Evolutionary conservation across 805 yeast species (phyloP).

Genomic region (Brettanomyces custersianus): DNA sequence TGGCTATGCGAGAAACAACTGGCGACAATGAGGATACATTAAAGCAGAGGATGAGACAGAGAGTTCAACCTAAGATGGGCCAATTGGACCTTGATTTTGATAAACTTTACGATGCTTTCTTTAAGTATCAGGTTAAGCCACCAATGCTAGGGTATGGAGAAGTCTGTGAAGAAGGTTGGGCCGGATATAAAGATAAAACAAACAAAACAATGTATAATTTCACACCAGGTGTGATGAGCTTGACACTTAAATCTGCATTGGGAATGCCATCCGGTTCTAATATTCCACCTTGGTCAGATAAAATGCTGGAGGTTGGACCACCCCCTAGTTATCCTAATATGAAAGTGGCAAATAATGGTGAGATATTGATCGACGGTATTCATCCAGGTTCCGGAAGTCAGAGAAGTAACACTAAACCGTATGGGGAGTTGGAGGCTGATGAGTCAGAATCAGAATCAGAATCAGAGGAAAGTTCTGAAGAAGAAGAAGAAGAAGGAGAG

Average conservation of each 20-base stretch:
- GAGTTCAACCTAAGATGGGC: constrained; percentile 87
- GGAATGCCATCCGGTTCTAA: constrained; percentile 34
- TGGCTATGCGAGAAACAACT: constrained; percentile 68
- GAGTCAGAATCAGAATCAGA: constrained; percentile 28
- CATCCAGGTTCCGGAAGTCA: constrained; percentile 2
- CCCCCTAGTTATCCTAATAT: constrained; percentile 77
- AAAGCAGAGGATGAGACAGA: constrained; percentile 68
- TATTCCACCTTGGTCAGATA: constrained; percentile 74
- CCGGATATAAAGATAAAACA: constrained; percentile 25
- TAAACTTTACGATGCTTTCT: constrained; percentile 77
- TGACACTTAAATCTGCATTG: constrained; percentile 55
- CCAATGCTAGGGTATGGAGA: constrained; percentile 63
- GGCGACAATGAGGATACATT: constrained; percentile 37
- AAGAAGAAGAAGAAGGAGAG: constrained; percentile 24
- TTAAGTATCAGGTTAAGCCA: constrained; percentile 73
- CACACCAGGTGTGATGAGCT: constrained; percentile 62
- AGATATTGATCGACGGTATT: constrained; percentile 25
- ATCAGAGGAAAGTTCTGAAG: constrained; percentile 20
- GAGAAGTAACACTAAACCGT: constrained; percentile 13
- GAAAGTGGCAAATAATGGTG: constrained; percentile 31
- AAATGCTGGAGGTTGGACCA: constrained; percentile 62
- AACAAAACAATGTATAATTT: constrained; percentile 25
- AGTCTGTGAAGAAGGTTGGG: constrained; percentile 64
- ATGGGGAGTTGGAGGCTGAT: constrained; percentile 26
- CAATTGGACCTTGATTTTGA: constrained; percentile 78